A percentile compares a stretch with the other conserved stretches of the same genome.
These are phyloP conservation scores for Multifurca ochricompacta DNA, from an alignment of 768 basidiomycete species.

Conservation along the genomic window DNA sequence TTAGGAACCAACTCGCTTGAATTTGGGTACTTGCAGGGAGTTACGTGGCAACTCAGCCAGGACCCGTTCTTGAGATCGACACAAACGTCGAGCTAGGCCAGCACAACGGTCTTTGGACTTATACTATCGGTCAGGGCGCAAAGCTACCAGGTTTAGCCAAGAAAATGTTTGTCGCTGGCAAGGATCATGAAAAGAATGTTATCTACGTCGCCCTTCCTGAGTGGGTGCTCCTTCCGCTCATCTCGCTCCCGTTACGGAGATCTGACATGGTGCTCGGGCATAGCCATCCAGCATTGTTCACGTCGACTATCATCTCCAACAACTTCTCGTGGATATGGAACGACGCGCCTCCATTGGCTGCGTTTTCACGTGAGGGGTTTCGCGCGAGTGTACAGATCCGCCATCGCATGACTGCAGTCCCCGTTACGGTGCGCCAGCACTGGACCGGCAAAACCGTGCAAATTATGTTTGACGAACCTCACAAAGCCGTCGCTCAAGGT, in stretches of 20 bases:
- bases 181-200: slow-evolving; percentile 53
- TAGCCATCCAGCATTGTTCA: slow-evolving; percentile 51
- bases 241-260: background rate
- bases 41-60: slow-evolving; percentile 65
- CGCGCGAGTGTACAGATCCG: slow-evolving; percentile 52
- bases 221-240: slow-evolving; percentile 32
- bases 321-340: slow-evolving; percentile 77
- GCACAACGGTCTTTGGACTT: slow-evolving; percentile 77
- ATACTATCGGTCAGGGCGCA: slow-evolving; percentile 79
- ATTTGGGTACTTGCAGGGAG: slow-evolving; percentile 43
- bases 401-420: slow-evolving; percentile 54
- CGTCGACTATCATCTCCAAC: slow-evolving; percentile 27
- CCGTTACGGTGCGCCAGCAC: slow-evolving; percentile 18
- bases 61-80: slow-evolving; percentile 53
- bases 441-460: slow-evolving; percentile 26
- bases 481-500: slow-evolving; percentile 67
- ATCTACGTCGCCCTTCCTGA: slow-evolving; percentile 71
- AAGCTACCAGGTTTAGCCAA: slow-evolving; percentile 51
- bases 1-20: background rate
- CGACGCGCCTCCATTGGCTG: slow-evolving; percentile 41
- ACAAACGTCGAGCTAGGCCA: slow-evolving; percentile 46
- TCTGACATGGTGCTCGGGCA: slow-evolving; percentile 24
- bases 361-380: slow-evolving; percentile 39
- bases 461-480: slow-evolving; percentile 49
- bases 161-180: slow-evolving; percentile 66